Conservation (phyloP, 164 flowering plant genomes). For the Dillenia turbinata region DNA sequence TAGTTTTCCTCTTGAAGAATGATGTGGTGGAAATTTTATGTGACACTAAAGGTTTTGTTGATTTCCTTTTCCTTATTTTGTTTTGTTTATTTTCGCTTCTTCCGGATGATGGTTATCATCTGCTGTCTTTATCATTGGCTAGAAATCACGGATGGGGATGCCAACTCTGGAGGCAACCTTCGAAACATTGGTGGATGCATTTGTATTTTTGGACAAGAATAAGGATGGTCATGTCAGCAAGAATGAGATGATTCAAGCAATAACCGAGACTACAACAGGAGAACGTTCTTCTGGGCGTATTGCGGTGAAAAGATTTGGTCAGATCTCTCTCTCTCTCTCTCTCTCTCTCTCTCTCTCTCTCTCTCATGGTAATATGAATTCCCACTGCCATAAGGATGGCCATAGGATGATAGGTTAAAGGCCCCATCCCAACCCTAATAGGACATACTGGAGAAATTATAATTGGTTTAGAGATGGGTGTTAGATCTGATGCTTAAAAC, state of each 20-base stretch:
- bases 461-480: too few species aligned
- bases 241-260: constrained; percentile 86
- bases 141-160: constrained; percentile 73
- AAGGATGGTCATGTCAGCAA: constrained; percentile 95
- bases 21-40: too few species aligned
- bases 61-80: neutral
- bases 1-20: too few species aligned
- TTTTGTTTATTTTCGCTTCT: neutral
- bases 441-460: too few species aligned
- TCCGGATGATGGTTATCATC: neutral
- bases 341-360: constrained; percentile 3
- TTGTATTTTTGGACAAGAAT: constrained; percentile 92
- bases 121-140: constrained; percentile 3
- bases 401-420: too few species aligned
- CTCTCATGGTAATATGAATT: too few species aligned
- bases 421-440: too few species aligned
- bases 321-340: constrained; percentile 28
- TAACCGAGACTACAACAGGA: constrained; percentile 72
- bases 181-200: constrained; percentile 84
- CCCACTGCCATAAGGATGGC: too few species aligned
- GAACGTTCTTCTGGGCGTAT: constrained; percentile 84
- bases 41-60: too few species aligned
- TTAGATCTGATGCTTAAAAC: too few species aligned
- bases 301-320: constrained; percentile 94
- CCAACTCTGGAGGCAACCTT: constrained; percentile 82